Percentiles rank a stretch among this genome's conserved stretches.
Conservation (phyloP, 257 asterid genomes). For the Nicotiana tabacum region DNA sequence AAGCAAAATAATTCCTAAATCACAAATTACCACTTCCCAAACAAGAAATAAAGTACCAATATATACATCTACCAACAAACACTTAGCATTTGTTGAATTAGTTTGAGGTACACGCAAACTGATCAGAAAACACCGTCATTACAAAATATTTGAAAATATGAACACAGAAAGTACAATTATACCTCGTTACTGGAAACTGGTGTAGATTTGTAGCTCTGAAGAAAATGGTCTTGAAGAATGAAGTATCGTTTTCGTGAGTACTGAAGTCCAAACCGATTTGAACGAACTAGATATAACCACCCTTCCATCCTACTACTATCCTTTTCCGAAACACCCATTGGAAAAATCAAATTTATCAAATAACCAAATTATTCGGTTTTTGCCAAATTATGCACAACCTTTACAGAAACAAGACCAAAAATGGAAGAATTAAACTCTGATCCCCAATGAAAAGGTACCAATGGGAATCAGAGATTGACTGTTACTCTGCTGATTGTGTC, state of each 20-base stretch:
- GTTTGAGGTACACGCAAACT: background rate
- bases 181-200: slow-evolving; percentile 70
- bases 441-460: background rate
- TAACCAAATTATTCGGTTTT: no score
- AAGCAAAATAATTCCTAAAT: background rate
- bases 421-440: background rate
- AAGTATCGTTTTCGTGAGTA: slow-evolving; percentile 83
- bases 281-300: slow-evolving; percentile 83
- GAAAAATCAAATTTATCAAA: no score
- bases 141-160: background rate
- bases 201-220: slow-evolving; percentile 76
- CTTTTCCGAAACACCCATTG: slow-evolving; percentile 45
- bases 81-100: background rate
- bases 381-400: background rate
- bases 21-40: background rate
- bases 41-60: background rate
- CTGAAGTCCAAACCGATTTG: slow-evolving; percentile 82
- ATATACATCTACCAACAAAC: background rate
- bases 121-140: background rate
- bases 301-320: slow-evolving; percentile 85
- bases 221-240: slow-evolving; percentile 75
- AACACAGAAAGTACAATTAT: background rate
- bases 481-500: background rate
- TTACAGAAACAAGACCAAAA: background rate
- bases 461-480: background rate